Conservation (phyloP, 345 rosid genomes). For the Lepidium sativum region DNA sequence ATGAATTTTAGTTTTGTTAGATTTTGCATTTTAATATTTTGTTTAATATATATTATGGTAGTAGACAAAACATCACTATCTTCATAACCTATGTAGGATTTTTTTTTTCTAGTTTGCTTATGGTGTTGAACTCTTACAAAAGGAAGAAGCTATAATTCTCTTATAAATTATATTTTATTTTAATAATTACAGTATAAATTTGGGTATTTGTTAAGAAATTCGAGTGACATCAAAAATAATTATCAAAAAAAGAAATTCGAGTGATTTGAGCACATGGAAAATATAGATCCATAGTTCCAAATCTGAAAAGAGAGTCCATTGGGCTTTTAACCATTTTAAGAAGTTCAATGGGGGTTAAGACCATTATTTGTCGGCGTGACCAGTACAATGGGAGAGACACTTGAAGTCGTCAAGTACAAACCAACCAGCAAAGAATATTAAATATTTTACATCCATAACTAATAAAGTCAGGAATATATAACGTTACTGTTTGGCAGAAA, state of each 20-base stretch:
- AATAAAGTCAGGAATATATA: not conserved
- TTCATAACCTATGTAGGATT: not conserved
- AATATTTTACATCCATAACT: not conserved
- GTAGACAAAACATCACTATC: not conserved
- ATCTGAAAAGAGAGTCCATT: not conserved
- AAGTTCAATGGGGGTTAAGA: no score
- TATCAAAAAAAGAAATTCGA: no score
- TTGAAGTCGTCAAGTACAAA: not conserved
- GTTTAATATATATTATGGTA: no score
- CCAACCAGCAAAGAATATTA: not conserved
- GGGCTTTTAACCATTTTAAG: not conserved
- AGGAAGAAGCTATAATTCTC: not conserved
- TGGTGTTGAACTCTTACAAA: not conserved
- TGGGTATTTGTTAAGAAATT: not conserved
- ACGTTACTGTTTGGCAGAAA: not conserved
- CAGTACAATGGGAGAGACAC: not conserved
- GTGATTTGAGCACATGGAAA: no score
- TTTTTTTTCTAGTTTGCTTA: not conserved
- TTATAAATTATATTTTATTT: not conserved
- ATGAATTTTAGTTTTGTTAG: no score
- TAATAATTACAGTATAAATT: not conserved
- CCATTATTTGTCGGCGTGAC: constrained; percentile 1
- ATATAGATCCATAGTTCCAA: not conserved
- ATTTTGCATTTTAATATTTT: no score
- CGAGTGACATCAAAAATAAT: not conserved